Percentiles rank a stretch among this genome's conserved stretches.
Evolutionary conservation across 1,284 basidiomycete species (phyloP).

Genomic region (Ceratobasidium sp.): DNA sequence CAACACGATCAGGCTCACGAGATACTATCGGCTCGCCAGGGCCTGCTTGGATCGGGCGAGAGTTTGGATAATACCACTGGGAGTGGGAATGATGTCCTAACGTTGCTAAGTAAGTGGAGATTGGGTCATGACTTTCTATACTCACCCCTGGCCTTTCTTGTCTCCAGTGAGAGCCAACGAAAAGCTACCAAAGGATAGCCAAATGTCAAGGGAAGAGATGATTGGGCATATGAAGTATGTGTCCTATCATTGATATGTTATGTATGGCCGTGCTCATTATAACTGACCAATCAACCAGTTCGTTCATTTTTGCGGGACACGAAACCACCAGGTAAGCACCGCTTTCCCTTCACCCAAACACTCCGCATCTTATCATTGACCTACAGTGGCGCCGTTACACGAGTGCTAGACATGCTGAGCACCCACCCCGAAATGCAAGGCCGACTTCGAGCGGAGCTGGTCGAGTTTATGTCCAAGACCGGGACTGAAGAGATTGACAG

Average conservation of each 20-base stretch:
- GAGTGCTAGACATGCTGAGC: slow-evolving; percentile 61
- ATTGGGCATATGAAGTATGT: slow-evolving; percentile 30
- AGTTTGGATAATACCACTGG: neutral
- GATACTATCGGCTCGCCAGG: slow-evolving; percentile 9
- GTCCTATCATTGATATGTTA: neutral
- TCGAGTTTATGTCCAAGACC: slow-evolving; percentile 53
- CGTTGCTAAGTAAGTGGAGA: slow-evolving; percentile 13
- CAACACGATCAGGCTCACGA: slow-evolving; percentile 20
- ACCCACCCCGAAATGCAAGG: slow-evolving; percentile 63
- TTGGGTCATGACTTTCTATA: neutral
- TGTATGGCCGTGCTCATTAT: neutral
- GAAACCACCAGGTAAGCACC: slow-evolving; percentile 24
- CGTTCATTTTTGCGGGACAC: no score
- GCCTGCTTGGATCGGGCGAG: neutral
- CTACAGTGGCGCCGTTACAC: slow-evolving; percentile 60
- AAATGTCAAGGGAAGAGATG: slow-evolving; percentile 52
- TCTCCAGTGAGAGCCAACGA: slow-evolving; percentile 30
- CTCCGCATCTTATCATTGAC: neutral
- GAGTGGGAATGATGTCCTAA: slow-evolving; percentile 17
- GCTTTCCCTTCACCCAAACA: neutral
- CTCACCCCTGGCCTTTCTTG: neutral
- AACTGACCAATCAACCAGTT: neutral
- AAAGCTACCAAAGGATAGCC: slow-evolving; percentile 48
- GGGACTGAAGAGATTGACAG: slow-evolving; percentile 48
- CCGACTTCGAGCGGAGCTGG: slow-evolving; percentile 69